Evolutionary conservation across 257 asterid genomes (phyloP), one percentile per base, ranked within the genome.

Genomic region (Solanum rostratum): DNA sequence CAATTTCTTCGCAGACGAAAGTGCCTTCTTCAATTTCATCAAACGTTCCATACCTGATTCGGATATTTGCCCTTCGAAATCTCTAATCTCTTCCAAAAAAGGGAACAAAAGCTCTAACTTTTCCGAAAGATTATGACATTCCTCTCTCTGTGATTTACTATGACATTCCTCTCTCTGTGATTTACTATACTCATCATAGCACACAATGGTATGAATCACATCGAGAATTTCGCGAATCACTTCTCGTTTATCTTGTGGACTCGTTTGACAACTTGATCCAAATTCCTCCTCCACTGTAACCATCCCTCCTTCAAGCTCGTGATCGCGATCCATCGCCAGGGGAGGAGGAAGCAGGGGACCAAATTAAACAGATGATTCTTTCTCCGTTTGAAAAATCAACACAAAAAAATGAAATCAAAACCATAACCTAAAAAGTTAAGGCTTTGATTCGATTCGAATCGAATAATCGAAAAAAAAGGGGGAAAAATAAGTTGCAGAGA

Each of bases 161-260:
- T 86, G 74, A 84, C 97, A 90, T 80, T 96, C 98, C 84, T 92
- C 94, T 84, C 90, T 90, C 39, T 95, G 98, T 12, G 94, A 93
- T 84, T 54, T 88, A 59, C 98, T 87, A 85, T 86, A 93, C 71
- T 92, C 97, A 29, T 93, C 94, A 65, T 93, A 88, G 14, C 86
- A 87, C 55, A 87, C 90, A 29, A 91, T 89, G 3, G 88, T 84
- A 22, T 94, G 94, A 50, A 95, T 73, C 60, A 90, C 84, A 60
- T 82, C 90, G 13, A 93, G 88, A 27, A 90, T 84, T 30, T 94
- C 92, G 30, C 90, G 91, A 24, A 90, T 88, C 86, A 89, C 79
- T 65, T 87, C 90, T 65, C 84, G 81, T 71, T 68, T 85, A n/a
- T 73, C 85, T 30, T 46, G 83, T 49, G 86, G 89, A 62, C 86